Conservation (phyloP, 371 early-diverging fungal species). For the Caulochytrium protostelioides region DNA sequence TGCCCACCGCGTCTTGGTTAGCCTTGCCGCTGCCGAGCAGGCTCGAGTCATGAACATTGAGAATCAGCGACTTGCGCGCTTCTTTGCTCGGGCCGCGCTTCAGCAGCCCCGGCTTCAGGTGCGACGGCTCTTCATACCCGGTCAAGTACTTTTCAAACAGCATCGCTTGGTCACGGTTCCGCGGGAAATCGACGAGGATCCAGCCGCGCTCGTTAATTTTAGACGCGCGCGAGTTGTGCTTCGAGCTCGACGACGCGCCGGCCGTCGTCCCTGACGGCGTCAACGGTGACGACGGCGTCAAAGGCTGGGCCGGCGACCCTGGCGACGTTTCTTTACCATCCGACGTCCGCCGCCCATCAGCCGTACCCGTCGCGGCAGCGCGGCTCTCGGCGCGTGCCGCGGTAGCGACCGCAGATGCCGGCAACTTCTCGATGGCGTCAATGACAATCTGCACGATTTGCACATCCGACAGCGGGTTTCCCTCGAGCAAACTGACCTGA, state of each 20-base stretch:
- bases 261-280: slow-evolving; percentile 11
- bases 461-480: no score
- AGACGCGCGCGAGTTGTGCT: not conserved
- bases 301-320: slow-evolving; percentile 17
- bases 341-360: slow-evolving; percentile 15
- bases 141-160: slow-evolving; percentile 27
- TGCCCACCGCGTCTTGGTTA: no score
- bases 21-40: not conserved
- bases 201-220: slow-evolving; percentile 15
- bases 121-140: slow-evolving; percentile 37
- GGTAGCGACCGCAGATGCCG: no score
- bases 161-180: slow-evolving; percentile 21
- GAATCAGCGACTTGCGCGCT: not conserved
- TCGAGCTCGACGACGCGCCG: not conserved
- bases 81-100: slow-evolving; percentile 17
- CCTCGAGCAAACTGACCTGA: not conserved
- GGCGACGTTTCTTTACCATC: slow-evolving; percentile 17
- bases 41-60: no score
- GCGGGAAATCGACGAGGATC: slow-evolving; percentile 26
- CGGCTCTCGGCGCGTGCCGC: slow-evolving; percentile 1
- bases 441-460: not conserved
- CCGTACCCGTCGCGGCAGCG: slow-evolving; percentile 16
- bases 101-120: slow-evolving; percentile 23
- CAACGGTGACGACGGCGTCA: no score
- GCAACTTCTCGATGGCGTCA: not conserved